Conservation (phyloP, 441 rosid genomes). For the Metrosideros polymorpha region DNA sequence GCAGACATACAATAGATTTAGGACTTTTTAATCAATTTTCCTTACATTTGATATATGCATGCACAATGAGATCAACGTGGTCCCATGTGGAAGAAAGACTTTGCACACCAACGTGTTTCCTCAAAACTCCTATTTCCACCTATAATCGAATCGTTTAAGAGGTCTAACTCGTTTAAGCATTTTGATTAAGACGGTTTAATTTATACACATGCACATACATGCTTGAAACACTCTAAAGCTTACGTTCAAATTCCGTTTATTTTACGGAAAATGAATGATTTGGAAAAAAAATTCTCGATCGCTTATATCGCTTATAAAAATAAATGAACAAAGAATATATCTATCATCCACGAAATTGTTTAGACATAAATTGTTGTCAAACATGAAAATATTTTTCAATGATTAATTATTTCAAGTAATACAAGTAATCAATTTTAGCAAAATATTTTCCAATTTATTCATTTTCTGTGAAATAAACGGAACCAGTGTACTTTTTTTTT, state of each 20-base stretch:
- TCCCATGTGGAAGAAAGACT: background rate
- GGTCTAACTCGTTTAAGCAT: background rate
- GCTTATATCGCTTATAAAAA: no score
- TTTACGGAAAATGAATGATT: no score
- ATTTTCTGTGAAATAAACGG: background rate
- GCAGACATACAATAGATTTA: no score
- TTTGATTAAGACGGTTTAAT: background rate
- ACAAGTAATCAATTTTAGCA: no score
- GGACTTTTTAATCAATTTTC: no score
- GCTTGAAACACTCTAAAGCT: background rate
- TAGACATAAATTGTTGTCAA: no score
- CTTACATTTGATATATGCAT: background rate
- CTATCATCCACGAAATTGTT: no score
- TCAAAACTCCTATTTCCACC: background rate
- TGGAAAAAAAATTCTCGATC: background rate
- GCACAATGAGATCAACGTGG: background rate
- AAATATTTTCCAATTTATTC: background rate
- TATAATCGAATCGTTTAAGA: background rate
- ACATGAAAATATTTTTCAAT: no score
- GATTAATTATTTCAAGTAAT: no score
- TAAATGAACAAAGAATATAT: no score
- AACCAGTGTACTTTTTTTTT: background rate
- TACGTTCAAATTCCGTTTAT: rapidly evolving
- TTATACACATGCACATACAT: background rate
- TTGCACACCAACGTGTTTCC: background rate